phyloP scores from a whole-genome alignment of 306 rosid species.

The Crataegus laevigata region DNA sequence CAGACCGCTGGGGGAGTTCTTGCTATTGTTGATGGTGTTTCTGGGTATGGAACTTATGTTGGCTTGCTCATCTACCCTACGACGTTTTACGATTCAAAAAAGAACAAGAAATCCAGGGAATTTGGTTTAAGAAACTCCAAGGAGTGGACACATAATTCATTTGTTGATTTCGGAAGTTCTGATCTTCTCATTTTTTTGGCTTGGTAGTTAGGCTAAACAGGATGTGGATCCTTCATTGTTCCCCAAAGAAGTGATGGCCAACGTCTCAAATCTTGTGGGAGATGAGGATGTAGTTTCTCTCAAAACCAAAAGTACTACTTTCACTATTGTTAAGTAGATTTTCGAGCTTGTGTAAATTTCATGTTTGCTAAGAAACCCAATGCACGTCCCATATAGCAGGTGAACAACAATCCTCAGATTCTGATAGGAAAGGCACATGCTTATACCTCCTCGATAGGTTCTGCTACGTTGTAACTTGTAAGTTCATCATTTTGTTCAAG shows the following conservation, averaged over 20 bases:
- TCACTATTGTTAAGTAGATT: no score
- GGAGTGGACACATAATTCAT: not conserved
- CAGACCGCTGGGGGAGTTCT: constrained; percentile 84
- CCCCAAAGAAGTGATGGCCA: constrained; percentile 69
- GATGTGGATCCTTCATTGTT: constrained; percentile 82
- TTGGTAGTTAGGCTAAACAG: constrained; percentile 81
- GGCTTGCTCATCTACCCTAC: not conserved
- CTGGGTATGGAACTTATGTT: constrained; percentile 53
- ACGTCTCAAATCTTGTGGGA: constrained; percentile 51
- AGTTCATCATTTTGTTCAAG: constrained; percentile 13
- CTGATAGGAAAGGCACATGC: constrained; percentile 88
- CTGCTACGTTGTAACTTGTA: constrained; percentile 97
- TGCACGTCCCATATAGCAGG: constrained; percentile 42
- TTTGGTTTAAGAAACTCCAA: not conserved
- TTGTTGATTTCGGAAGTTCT: not conserved
- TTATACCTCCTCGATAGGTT: constrained; percentile 72
- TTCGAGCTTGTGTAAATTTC: not conserved
- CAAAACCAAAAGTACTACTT: no score
- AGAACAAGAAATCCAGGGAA: not conserved
- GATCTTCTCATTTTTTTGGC: constrained; percentile 7
- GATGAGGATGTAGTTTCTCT: constrained; percentile 46
- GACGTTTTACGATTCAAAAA: not conserved
- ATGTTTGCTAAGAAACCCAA: constrained; percentile 1
- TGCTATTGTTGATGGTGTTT: constrained; percentile 95
- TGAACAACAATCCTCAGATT: constrained; percentile 70